Conservation (phyloP, 805 yeast species). For the Saccharomyces paradoxus region DNA sequence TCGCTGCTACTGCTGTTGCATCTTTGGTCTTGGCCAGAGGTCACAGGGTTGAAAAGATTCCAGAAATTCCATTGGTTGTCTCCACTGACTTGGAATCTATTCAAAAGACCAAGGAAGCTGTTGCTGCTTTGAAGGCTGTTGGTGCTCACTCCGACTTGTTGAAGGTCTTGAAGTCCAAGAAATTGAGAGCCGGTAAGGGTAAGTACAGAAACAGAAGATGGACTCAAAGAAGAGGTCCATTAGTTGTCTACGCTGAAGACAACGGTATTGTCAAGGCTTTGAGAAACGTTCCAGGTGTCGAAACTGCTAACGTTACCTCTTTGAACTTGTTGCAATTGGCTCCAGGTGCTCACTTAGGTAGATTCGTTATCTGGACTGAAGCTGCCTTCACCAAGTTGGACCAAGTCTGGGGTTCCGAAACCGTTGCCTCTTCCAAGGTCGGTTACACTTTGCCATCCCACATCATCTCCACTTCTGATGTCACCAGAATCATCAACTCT, state of each 20-base stretch:
- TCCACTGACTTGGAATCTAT: conserved; percentile 86
- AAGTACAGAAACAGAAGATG: conserved; percentile 98
- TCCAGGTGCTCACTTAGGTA: conserved; percentile 99
- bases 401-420: conserved; percentile 92
- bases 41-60: conserved; percentile 97
- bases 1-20: conserved; percentile 98
- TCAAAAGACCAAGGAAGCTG: conserved; percentile 96
- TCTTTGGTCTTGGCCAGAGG: conserved; percentile 99
- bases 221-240: conserved; percentile 99
- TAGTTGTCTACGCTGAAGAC: conserved; percentile 96
- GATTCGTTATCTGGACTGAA: conserved; percentile 99
- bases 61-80: conserved; percentile 97
- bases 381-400: conserved; percentile 95
- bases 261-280: conserved; percentile 96
- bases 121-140: conserved; percentile 94
- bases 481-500: conserved; percentile 95
- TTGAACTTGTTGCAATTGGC: conserved; percentile 96
- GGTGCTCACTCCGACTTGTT: conserved; percentile 98
- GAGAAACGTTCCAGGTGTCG: conserved; percentile 99
- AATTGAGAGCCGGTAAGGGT: conserved; percentile 99
- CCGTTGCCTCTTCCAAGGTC: conserved; percentile 75
- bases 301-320: conserved; percentile 84
- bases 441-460: conserved; percentile 88
- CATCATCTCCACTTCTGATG: conserved; percentile 93
- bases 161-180: conserved; percentile 97